Percentiles rank a stretch among this genome's conserved stretches.
Conservation (phyloP, 805 yeast genomes). For the Yarrowia keelungensis region DNA sequence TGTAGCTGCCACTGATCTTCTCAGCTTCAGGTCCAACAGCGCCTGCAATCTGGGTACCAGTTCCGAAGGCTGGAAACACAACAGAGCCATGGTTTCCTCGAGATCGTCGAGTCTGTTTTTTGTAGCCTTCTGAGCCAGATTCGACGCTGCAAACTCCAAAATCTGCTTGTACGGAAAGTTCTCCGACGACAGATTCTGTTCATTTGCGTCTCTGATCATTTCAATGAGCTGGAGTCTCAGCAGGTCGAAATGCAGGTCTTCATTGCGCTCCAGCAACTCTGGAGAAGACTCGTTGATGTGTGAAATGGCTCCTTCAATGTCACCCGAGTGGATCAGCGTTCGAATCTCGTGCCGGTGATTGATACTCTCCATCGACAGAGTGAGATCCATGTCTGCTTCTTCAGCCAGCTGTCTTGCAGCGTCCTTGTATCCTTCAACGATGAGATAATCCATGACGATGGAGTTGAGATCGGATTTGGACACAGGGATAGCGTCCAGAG, state of each 20-base stretch:
- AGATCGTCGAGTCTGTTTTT: conserved; percentile 68
- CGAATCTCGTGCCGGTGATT: conserved; percentile 62
- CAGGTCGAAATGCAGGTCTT: conserved; percentile 72
- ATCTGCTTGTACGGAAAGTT: conserved; percentile 42
- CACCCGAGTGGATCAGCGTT: conserved; percentile 62
- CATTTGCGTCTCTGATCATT: conserved; percentile 62
- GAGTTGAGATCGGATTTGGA: conserved; percentile 53
- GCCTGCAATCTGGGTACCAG: conserved; percentile 56
- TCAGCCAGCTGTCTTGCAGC: conserved; percentile 68
- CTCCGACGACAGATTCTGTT: conserved; percentile 42
- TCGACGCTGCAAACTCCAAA: conserved; percentile 51
- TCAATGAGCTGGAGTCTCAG: conserved; percentile 78
- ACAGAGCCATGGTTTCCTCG: conserved; percentile 82
- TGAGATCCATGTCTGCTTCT: conserved; percentile 53
- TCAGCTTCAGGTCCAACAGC: conserved; percentile 64
- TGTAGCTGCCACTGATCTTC: conserved; percentile 69
- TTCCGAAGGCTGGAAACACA: conserved; percentile 57
- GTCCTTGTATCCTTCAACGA: conserved; percentile 77
- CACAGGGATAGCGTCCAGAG: conserved; percentile 44
- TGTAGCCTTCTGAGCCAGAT: conserved; percentile 63
- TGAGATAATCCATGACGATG: conserved; percentile 72
- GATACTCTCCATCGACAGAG: conserved; percentile 59
- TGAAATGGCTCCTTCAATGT: conserved; percentile 64
- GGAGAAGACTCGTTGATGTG: conserved; percentile 67
- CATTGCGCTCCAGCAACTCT: conserved; percentile 66